Evolutionary conservation across 2,329 filamentous ascomycete genomes (phyloP).

Genomic region (Xylaria sp.): DNA sequence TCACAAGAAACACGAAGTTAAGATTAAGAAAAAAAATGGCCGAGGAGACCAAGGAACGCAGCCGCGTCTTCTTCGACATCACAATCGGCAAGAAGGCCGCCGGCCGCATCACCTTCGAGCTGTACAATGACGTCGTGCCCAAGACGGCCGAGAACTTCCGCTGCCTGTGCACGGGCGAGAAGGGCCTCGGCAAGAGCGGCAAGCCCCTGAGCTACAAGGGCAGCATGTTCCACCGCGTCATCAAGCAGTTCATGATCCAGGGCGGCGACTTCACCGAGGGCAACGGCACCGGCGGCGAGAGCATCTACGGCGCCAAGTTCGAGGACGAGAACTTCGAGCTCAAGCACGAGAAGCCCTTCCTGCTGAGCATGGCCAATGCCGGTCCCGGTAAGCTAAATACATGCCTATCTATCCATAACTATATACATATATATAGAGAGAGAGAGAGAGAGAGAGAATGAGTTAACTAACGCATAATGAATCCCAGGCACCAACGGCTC

Average conservation of each 20-base stretch:
- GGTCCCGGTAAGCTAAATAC: slow-evolving; percentile 75
- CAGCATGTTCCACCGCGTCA: slow-evolving; percentile 92
- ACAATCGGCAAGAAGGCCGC: slow-evolving; percentile 77
- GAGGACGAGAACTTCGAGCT: slow-evolving; percentile 94
- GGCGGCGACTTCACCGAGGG: slow-evolving; percentile 96
- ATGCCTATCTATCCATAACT: neutral
- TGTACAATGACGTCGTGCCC: slow-evolving; percentile 81
- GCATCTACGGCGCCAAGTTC: slow-evolving; percentile 97
- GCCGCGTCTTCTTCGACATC: slow-evolving; percentile 94
- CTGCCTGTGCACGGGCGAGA: slow-evolving; percentile 92
- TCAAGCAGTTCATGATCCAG: slow-evolving; percentile 99
- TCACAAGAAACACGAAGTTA: neutral
- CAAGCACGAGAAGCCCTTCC: slow-evolving; percentile 92
- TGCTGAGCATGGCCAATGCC: slow-evolving; percentile 98
- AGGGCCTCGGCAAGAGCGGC: slow-evolving; percentile 82
- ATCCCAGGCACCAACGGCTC: slow-evolving; percentile 86
- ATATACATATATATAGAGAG: neutral
- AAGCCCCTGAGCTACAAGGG: slow-evolving; percentile 94
- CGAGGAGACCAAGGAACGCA: slow-evolving; percentile 66
- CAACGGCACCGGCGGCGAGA: slow-evolving; percentile 95
- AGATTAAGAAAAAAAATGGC: slow-evolving; percentile 42
- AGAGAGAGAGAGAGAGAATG: neutral
- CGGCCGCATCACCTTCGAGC: slow-evolving; percentile 87
- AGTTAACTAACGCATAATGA: slow-evolving; percentile 13
- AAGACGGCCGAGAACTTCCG: slow-evolving; percentile 98